Percentiles rank a stretch among this genome's conserved stretches.
These are phyloP conservation scores for Multifurca ochricompacta DNA, from an alignment of 768 basidiomycete species.

Conservation along the genomic window DNA sequence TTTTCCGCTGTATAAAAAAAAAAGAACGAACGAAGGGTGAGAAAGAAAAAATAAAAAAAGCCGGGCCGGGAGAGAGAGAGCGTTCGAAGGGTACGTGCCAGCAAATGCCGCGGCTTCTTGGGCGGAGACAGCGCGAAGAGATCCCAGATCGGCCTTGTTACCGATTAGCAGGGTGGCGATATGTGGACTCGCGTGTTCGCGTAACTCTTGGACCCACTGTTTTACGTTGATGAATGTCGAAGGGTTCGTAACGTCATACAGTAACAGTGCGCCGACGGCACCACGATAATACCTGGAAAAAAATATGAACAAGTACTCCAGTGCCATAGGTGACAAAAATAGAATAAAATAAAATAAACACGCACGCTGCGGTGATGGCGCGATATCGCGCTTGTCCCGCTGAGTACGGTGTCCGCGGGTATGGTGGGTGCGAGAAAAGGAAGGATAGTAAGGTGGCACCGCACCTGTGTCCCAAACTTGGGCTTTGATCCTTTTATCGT, in stretches of 20 bases:
- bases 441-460: too few species aligned
- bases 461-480: conserved; percentile 99
- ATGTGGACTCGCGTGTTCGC: conserved; percentile 90
- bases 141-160: conserved; percentile 99
- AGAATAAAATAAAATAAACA: conserved; percentile 20
- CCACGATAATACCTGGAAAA: conserved; percentile 89
- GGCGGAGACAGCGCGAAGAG: conserved; percentile 90
- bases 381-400: conserved; percentile 98
- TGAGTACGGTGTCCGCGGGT: conserved; percentile 25
- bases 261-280: conserved; percentile 85
- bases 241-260: conserved; percentile 92
- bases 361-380: conserved; percentile 93
- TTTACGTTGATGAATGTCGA: conserved; percentile 90
- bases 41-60: too few species aligned
- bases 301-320: neutral
- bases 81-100: too few species aligned
- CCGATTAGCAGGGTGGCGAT: conserved; percentile 95
- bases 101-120: conserved; percentile 95
- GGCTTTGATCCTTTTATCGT: conserved; percentile 94
- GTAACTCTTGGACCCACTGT: conserved; percentile 94
- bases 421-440: too few species aligned
- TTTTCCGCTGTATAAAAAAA: conserved; percentile 54
- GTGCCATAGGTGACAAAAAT: too few species aligned
- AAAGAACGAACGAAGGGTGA: neutral
- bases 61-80: too few species aligned